Percentiles rank a stretch among this genome's conserved stretches.
Evolutionary conservation across 768 basidiomycete species (phyloP).

Genomic region (Termitomyces sp.): DNA sequence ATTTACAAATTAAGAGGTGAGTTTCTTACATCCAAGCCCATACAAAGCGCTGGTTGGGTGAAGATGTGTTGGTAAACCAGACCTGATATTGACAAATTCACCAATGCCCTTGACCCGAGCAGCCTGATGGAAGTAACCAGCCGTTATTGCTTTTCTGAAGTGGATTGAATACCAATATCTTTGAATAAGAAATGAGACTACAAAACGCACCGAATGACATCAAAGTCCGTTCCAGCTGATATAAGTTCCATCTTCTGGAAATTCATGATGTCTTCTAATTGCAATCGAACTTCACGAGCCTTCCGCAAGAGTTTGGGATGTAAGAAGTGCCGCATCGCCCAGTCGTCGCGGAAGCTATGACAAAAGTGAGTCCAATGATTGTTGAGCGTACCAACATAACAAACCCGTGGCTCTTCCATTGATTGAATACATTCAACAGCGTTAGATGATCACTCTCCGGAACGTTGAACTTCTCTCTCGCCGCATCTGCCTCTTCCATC

Average conservation of each 20-base stretch:
- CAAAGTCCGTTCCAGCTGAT: slow-evolving; percentile 93
- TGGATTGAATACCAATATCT: background rate
- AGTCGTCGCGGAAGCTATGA: slow-evolving; percentile 85
- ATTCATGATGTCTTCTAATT: slow-evolving; percentile 99
- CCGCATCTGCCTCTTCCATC: slow-evolving; percentile 96
- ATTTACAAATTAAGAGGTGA: background rate
- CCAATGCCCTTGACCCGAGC: slow-evolving; percentile 98
- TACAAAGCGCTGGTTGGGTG: slow-evolving; percentile 97
- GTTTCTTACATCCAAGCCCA: slow-evolving; percentile 82
- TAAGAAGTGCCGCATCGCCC: slow-evolving; percentile 92
- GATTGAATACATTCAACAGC: slow-evolving; percentile 91
- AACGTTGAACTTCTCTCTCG: slow-evolving; percentile 97
- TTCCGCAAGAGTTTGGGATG: slow-evolving; percentile 96
- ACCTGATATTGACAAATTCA: slow-evolving; percentile 96
- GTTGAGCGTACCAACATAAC: slow-evolving; percentile 18
- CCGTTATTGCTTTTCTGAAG: slow-evolving; percentile 87
- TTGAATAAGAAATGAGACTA: background rate
- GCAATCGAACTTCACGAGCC: slow-evolving; percentile 89
- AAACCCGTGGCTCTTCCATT: slow-evolving; percentile 95
- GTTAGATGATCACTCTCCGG: slow-evolving; percentile 98
- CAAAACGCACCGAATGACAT: slow-evolving; percentile 55
- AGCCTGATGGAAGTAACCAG: slow-evolving; percentile 99
- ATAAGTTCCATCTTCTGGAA: slow-evolving; percentile 94
- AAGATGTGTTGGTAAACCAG: slow-evolving; percentile 89
- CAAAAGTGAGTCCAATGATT: background rate